phyloP scores from a whole-genome alignment of 768 basidiomycete species.

The Lentinula sp. region DNA sequence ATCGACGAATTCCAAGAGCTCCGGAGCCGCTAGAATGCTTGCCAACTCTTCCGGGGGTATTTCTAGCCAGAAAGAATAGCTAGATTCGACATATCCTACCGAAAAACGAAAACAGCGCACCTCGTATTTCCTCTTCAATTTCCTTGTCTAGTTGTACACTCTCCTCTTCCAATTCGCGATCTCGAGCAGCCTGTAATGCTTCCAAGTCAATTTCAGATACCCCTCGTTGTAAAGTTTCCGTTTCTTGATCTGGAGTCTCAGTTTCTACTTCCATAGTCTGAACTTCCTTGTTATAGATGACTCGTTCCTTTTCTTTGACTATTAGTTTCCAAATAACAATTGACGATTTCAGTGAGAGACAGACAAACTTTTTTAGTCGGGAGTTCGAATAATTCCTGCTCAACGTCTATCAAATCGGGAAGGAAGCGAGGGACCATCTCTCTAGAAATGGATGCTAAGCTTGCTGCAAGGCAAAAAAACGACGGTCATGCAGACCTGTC shows the following conservation, averaged over 20 bases:
- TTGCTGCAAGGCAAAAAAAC: background rate
- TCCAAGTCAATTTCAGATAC: constrained; percentile 64
- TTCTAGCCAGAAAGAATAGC: constrained; percentile 36
- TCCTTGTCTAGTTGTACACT: constrained; percentile 79
- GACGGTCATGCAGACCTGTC: constrained; percentile 42
- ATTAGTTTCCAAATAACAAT: background rate
- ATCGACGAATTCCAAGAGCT: constrained; percentile 92
- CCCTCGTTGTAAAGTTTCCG: constrained; percentile 73
- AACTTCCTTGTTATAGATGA: constrained; percentile 80
- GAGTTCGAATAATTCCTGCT: constrained; percentile 86
- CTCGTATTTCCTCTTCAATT: constrained; percentile 83
- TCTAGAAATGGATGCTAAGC: constrained; percentile 24
- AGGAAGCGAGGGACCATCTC: constrained; percentile 58
- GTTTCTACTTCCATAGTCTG: constrained; percentile 68
- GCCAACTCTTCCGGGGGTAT: constrained; percentile 82
- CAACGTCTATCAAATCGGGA: constrained; percentile 82
- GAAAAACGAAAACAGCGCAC: constrained; percentile 26
- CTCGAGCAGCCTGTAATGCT: constrained; percentile 59
- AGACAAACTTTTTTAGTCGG: constrained; percentile 67
- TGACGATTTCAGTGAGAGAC: background rate
- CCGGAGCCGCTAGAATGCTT: constrained; percentile 79
- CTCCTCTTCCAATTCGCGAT: constrained; percentile 79
- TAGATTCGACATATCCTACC: background rate
- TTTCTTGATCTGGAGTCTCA: constrained; percentile 42
- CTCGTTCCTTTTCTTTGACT: constrained; percentile 54